phyloP scores from a whole-genome alignment of 257 asterid species.

The Salvia rosmarinus region DNA sequence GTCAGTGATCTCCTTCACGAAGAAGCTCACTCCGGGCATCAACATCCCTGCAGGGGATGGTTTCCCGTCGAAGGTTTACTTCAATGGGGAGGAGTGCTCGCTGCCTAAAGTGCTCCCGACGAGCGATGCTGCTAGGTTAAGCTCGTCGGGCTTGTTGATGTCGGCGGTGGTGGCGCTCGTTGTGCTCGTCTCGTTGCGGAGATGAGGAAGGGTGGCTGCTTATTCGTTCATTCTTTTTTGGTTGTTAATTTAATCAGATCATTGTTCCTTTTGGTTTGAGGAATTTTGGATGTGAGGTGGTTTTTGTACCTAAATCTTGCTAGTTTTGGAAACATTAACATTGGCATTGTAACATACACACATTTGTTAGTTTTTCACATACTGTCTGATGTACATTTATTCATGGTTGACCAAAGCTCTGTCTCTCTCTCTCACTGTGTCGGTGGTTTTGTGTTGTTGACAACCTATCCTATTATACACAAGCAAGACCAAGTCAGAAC shows the following conservation, averaged over 20 bases:
- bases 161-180: conserved; percentile 33
- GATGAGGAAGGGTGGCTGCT: conserved; percentile 34
- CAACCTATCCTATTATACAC: too few relatives aligned
- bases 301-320: conserved; percentile 24
- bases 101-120: conserved; percentile 64
- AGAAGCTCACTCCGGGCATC: conserved; percentile 68
- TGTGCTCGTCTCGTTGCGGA: conserved; percentile 47
- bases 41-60: conserved; percentile 77
- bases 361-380: conserved; percentile 30
- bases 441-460: too few relatives aligned
- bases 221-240: conserved; percentile 76
- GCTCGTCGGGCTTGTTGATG: conserved; percentile 33
- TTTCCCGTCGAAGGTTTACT: conserved; percentile 80
- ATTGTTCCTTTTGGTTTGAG: conserved; percentile 20
- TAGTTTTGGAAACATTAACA: conserved; percentile 6
- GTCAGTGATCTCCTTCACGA: conserved; percentile 85
- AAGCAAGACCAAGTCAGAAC: too few relatives aligned
- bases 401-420: conserved; percentile 25
- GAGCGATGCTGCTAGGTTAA: conserved; percentile 43
- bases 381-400: conserved; percentile 25
- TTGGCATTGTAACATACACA: conserved; percentile 42
- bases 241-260: conserved; percentile 22
- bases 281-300: not conserved
- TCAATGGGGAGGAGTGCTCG: conserved; percentile 94
- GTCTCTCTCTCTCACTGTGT: too few relatives aligned